Conservation (phyloP, 306 rosid genomes). For the Cucurbita ficifolia region DNA sequence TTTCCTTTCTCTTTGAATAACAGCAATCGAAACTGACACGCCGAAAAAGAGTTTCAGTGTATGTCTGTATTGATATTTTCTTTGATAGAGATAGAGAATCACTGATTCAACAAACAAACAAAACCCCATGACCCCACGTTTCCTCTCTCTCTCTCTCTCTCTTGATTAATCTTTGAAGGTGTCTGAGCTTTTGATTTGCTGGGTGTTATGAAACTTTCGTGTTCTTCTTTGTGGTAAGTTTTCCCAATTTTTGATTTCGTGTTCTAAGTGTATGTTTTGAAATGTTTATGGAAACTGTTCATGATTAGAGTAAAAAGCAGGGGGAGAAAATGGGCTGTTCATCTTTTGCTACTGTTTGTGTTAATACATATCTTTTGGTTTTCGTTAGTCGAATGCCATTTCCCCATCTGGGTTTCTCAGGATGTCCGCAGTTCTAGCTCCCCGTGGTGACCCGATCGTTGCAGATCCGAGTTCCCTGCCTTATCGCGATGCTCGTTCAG, state of each 20-base stretch:
- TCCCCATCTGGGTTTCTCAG: conserved; percentile 4
- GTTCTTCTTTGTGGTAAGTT: not conserved
- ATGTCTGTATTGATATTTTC: not conserved
- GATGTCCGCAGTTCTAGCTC: conserved; percentile 1
- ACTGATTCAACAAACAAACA: not conserved
- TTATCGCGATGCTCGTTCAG: conserved; percentile 3
- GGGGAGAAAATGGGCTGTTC: not conserved
- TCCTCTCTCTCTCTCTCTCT: not conserved
- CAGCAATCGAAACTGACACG: conserved; percentile 3
- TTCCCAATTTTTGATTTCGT: not conserved
- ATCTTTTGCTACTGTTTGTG: not conserved
- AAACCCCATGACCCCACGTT: not conserved
- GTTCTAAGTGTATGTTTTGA: not conserved
- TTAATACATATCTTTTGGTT: not conserved
- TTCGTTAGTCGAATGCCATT: not conserved
- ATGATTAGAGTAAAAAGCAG: not conserved
- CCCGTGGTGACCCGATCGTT: not conserved
- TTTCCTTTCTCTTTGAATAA: not conserved
- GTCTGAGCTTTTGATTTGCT: not conserved
- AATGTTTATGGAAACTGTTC: not conserved
- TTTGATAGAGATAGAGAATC: not conserved
- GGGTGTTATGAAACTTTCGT: not conserved
- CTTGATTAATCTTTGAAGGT: not conserved
- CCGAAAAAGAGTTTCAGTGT: not conserved
- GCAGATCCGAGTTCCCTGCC: not conserved